Evolutionary conservation across 257 asterid genomes (phyloP).

Genomic region (Scutellaria baicalensis): DNA sequence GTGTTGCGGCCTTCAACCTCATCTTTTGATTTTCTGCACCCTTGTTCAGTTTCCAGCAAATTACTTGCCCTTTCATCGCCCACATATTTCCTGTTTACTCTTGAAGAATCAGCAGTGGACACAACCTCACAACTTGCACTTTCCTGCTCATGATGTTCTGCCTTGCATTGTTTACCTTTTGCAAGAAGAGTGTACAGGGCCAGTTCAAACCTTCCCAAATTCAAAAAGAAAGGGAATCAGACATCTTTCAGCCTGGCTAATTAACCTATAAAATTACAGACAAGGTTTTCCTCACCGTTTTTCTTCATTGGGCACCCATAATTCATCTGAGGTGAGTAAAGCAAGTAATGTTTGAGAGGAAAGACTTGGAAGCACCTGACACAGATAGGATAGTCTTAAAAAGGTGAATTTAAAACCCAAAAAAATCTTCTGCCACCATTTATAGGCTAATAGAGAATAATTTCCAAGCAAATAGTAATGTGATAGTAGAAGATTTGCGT

Average conservation of each 20-base stretch:
- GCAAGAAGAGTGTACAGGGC: conserved; percentile 68
- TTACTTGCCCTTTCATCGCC: conserved; percentile 30
- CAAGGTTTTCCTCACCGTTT: conserved; percentile 55
- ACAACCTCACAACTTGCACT: conserved; percentile 38
- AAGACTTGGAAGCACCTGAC: conserved; percentile 92
- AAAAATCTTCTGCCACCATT: conserved; percentile 6
- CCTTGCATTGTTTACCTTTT: conserved; percentile 43
- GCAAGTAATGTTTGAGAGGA: conserved; percentile 89
- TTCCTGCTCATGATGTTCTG: conserved; percentile 46
- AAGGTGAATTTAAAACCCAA: neutral
- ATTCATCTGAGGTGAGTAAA: conserved; percentile 80
- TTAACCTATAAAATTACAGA: conserved; percentile 4
- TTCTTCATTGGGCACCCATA: conserved; percentile 97
- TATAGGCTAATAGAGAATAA: neutral
- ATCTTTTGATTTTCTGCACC: conserved; percentile 35
- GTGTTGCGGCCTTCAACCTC: conserved; percentile 42
- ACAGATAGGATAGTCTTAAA: conserved; percentile 15
- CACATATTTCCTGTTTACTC: conserved; percentile 32
- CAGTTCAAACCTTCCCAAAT: conserved; percentile 66
- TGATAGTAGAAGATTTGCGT: neutral
- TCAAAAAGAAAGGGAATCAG: neutral
- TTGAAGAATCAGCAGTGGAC: conserved; percentile 31
- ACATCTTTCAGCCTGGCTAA: conserved; percentile 6
- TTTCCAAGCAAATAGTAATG: conserved; percentile 5
- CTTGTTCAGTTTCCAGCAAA: conserved; percentile 43